A percentile compares a stretch with the other conserved stretches of the same genome.
phyloP scores from a whole-genome alignment of 1,284 basidiomycete genomes.

The Cryptococcus sp. region DNA sequence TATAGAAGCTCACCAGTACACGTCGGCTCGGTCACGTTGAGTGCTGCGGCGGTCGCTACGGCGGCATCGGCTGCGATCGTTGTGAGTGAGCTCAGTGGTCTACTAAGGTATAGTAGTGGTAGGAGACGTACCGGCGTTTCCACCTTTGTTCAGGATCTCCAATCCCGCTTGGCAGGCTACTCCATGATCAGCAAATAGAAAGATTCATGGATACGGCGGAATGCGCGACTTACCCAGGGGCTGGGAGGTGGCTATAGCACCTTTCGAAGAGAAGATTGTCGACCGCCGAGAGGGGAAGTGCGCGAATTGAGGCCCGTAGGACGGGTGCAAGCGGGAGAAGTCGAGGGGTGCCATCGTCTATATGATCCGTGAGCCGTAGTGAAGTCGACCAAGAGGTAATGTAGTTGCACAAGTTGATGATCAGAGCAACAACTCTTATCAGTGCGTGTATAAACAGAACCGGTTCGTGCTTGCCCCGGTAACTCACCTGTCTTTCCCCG shows the following conservation, averaged over 20 bases:
- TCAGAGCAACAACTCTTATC: too few relatives aligned
- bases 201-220: background rate
- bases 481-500: background rate
- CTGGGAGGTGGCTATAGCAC: constrained; percentile 84
- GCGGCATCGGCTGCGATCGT: constrained; percentile 64
- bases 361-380: background rate
- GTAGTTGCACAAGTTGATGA: too few relatives aligned
- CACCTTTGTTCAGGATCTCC: constrained; percentile 83
- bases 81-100: too few relatives aligned
- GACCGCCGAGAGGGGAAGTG: constrained; percentile 49
- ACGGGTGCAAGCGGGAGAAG: constrained; percentile 43
- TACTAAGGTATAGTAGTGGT: too few relatives aligned
- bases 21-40: constrained; percentile 76
- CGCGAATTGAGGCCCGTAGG: constrained; percentile 43
- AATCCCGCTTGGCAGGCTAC: constrained; percentile 79
- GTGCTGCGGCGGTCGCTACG: constrained; percentile 78
- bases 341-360: constrained; percentile 44
- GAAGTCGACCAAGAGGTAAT: too few relatives aligned
- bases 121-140: constrained; percentile 68
- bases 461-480: background rate
- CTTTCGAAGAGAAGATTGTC: constrained; percentile 62
- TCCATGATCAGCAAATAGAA: constrained; percentile 5
- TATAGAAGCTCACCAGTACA: constrained; percentile 37
- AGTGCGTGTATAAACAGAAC: background rate
- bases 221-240: constrained; percentile 59